phyloP scores from a whole-genome alignment of 805 yeast genomes.

The Candida odintsovae region DNA sequence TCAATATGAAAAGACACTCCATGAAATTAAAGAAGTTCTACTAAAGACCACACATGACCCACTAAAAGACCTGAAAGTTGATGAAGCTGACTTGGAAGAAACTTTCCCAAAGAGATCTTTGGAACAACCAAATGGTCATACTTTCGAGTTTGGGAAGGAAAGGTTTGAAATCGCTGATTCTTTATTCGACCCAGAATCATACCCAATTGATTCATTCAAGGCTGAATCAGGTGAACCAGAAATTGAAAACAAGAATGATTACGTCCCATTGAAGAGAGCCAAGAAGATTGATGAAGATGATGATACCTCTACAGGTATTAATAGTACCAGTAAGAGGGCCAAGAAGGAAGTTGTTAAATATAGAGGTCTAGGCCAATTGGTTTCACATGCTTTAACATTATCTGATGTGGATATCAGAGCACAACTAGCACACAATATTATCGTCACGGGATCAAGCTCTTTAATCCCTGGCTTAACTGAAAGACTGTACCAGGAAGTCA shows the following conservation, averaged over 20 bases:
- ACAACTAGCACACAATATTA: conserved; percentile 81
- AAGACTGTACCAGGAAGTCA: conserved; percentile 65
- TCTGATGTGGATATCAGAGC: conserved; percentile 82
- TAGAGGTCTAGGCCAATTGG: conserved; percentile 55
- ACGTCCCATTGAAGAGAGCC: conserved; percentile 65
- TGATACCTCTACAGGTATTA: conserved; percentile 15
- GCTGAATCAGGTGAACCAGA: conserved; percentile 49
- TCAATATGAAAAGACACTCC: conserved; percentile 49
- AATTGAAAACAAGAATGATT: conserved; percentile 47
- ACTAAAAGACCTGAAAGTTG: conserved; percentile 14
- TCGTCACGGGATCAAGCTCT: conserved; percentile 80
- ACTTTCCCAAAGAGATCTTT: conserved; percentile 39
- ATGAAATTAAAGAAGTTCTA: conserved; percentile 73
- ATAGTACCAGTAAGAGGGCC: conserved; percentile 25
- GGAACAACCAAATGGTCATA: conserved; percentile 76
- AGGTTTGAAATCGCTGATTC: conserved; percentile 65
- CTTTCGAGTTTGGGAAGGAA: conserved; percentile 52
- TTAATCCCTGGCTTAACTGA: conserved; percentile 78
- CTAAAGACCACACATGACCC: conserved; percentile 47
- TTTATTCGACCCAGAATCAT: conserved; percentile 57
- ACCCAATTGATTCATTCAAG: conserved; percentile 31
- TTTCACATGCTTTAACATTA: conserved; percentile 46
- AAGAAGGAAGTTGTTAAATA: conserved; percentile 19
- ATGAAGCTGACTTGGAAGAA: conserved; percentile 19
- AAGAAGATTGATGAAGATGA: conserved; percentile 30